A percentile compares a stretch with the other conserved stretches of the same genome.
phyloP scores from a whole-genome alignment of 2,329 filamentous ascomycete species.

The Fusarium sp. region DNA sequence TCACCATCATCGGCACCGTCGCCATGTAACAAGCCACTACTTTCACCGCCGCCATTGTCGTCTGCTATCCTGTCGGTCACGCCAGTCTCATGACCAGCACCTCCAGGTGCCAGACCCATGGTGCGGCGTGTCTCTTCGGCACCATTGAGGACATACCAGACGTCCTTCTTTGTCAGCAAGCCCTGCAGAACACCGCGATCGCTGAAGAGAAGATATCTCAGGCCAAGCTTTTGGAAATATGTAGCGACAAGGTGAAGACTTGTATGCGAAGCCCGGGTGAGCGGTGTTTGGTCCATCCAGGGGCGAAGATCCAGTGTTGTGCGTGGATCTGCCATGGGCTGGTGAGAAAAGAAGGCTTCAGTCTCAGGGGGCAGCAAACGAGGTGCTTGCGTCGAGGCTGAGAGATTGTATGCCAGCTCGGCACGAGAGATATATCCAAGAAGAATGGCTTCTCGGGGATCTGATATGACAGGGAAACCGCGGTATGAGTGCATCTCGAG shows the following conservation, averaged over 20 bases:
- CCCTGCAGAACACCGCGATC: constrained; percentile 86
- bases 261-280: constrained; percentile 82
- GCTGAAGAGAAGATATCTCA: constrained; percentile 89
- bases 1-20: constrained; percentile 50
- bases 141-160: constrained; percentile 91
- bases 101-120: constrained; percentile 37
- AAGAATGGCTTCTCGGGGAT: constrained; percentile 79
- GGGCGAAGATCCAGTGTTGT: constrained; percentile 87
- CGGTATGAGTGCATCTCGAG: constrained; percentile 81
- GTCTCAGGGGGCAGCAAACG: constrained; percentile 74
- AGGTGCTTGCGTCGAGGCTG: constrained; percentile 62
- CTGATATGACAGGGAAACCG: constrained; percentile 90
- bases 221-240: constrained; percentile 94
- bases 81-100: constrained; percentile 45
- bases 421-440: constrained; percentile 94
- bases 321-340: constrained; percentile 80
- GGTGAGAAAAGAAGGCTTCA: constrained; percentile 85
- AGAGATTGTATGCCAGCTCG: constrained; percentile 84
- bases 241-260: constrained; percentile 85
- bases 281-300: constrained; percentile 99
- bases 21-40: constrained; percentile 54
- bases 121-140: constrained; percentile 69
- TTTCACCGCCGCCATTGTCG: constrained; percentile 53
- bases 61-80: constrained; percentile 45
- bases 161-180: constrained; percentile 94